A percentile compares a stretch with the other conserved stretches of the same genome.
phyloP scores from a whole-genome alignment of 331 rosid genomes.

The Arachis monticola region DNA sequence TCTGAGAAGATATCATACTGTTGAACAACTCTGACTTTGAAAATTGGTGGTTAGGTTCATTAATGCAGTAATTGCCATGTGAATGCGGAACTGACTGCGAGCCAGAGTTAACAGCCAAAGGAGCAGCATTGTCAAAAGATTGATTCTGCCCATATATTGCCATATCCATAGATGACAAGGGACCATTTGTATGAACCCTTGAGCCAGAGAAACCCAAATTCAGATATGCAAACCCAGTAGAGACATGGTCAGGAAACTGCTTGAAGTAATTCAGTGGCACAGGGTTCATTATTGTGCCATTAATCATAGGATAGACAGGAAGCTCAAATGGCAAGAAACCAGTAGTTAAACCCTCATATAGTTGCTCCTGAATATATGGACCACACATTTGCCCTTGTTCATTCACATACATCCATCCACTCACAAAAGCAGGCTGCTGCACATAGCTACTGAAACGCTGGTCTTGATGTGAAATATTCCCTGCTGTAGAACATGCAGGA shows the following conservation, averaged over 20 bases:
- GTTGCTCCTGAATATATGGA: conserved; percentile 88
- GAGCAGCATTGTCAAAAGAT: conserved; percentile 43
- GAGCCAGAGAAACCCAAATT: conserved; percentile 49
- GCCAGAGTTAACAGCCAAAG: conserved; percentile 41
- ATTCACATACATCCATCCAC: conserved; percentile 97
- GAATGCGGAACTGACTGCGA: conserved; percentile 44
- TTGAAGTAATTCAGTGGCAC: conserved; percentile 90
- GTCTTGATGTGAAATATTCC: conserved; percentile 48
- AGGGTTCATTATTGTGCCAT: conserved; percentile 68
- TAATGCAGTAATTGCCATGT: conserved; percentile 36
- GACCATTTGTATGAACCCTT: conserved; percentile 41
- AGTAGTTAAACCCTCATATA: conserved; percentile 81
- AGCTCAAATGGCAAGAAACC: conserved; percentile 95
- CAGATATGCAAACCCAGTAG: conserved; percentile 80
- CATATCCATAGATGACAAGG: conserved; percentile 48
- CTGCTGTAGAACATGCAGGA: conserved; percentile 50
- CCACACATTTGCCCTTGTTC: conserved; percentile 95
- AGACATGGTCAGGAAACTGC: conserved; percentile 89
- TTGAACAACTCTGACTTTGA: conserved; percentile 38
- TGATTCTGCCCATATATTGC: conserved; percentile 39
- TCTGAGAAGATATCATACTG: conserved; percentile 42
- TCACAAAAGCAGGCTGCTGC: conserved; percentile 58
- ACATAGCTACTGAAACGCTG: conserved; percentile 53
- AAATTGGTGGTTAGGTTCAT: conserved; percentile 41
- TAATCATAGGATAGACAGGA: conserved; percentile 82